Evolutionary conservation across 805 yeast species (phyloP).

Genomic region (Nakazawaea wickerhamii): DNA sequence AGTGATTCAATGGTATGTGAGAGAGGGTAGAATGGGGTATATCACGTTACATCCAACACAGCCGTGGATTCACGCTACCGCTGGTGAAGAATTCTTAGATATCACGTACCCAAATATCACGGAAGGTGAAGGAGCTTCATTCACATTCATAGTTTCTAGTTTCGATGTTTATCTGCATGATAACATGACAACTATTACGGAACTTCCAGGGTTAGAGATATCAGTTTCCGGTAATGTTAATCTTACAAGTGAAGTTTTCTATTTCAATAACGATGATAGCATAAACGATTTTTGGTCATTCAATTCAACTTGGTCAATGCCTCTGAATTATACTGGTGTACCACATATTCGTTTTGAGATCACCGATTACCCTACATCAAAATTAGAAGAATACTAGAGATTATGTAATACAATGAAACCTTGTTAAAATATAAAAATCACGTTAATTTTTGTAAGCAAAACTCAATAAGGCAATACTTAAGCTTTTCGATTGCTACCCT

Average conservation of each 20-base stretch:
- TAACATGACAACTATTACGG: slow-evolving; percentile 12
- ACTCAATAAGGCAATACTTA: too few relatives aligned
- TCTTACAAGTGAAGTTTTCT: slow-evolving; percentile 11
- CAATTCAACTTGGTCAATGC: slow-evolving; percentile 14
- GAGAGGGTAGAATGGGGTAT: slow-evolving; percentile 16
- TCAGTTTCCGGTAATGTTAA: slow-evolving; percentile 13
- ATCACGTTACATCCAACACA: slow-evolving; percentile 13
- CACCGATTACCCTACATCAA: slow-evolving; percentile 13
- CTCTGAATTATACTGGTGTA: slow-evolving; percentile 11
- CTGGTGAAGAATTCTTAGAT: slow-evolving; percentile 15
- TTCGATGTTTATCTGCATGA: slow-evolving; percentile 14
- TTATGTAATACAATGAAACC: too few relatives aligned
- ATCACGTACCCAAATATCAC: slow-evolving; percentile 14
- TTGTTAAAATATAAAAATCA: too few relatives aligned
- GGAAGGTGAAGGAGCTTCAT: slow-evolving; percentile 8
- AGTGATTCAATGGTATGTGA: slow-evolving; percentile 16
- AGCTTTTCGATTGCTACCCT: too few relatives aligned
- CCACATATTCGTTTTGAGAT: slow-evolving; percentile 14
- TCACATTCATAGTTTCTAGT: slow-evolving; percentile 12
- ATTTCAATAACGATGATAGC: slow-evolving; percentile 7
- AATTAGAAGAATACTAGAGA: too few relatives aligned
- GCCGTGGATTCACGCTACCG: slow-evolving; percentile 14
- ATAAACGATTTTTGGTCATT: slow-evolving; percentile 14
- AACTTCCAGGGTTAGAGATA: slow-evolving; percentile 13
- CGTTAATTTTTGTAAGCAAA: too few relatives aligned